Conservation (phyloP, 257 asterid species). For the Cynanchum wilfordii region DNA sequence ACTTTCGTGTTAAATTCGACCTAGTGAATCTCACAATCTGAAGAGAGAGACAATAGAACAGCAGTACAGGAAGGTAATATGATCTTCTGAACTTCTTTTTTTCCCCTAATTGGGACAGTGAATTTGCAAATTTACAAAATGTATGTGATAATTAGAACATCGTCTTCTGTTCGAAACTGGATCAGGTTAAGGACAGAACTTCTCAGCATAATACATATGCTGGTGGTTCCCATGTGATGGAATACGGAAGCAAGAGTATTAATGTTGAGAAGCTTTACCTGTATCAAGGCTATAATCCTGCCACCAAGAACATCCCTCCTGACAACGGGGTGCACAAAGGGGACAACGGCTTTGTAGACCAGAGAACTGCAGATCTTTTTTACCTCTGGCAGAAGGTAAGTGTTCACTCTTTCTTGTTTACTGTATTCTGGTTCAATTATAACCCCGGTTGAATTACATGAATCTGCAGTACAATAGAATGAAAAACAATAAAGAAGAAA, state of each 20-base stretch:
- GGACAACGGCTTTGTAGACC: slow-evolving; percentile 56
- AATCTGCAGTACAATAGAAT: slow-evolving; percentile 42
- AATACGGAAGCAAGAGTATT: slow-evolving; percentile 64
- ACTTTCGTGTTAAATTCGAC: background rate
- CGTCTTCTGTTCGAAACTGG: background rate
- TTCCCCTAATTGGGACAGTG: background rate
- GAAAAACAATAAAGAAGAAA: slow-evolving; percentile 31
- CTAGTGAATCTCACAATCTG: slow-evolving; percentile 80
- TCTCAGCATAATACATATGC: slow-evolving; percentile 52
- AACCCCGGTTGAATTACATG: background rate
- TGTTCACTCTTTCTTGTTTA: background rate
- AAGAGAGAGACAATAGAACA: slow-evolving; percentile 60
- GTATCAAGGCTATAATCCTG: slow-evolving; percentile 81
- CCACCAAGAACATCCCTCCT: slow-evolving; percentile 56
- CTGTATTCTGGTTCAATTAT: background rate
- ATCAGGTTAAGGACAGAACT: slow-evolving; percentile 80
- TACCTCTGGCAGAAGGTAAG: slow-evolving; percentile 74
- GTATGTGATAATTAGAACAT: too few relatives aligned
- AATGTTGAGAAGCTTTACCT: slow-evolving; percentile 57
- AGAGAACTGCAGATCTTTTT: slow-evolving; percentile 77
- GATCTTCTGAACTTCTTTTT: too few relatives aligned
- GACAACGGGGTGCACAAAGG: slow-evolving; percentile 23
- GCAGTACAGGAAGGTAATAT: slow-evolving; percentile 57
- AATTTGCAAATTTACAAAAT: background rate
- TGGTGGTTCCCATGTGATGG: slow-evolving; percentile 90